phyloP scores from a whole-genome alignment of 768 basidiomycete species.

The Russula lepida region DNA sequence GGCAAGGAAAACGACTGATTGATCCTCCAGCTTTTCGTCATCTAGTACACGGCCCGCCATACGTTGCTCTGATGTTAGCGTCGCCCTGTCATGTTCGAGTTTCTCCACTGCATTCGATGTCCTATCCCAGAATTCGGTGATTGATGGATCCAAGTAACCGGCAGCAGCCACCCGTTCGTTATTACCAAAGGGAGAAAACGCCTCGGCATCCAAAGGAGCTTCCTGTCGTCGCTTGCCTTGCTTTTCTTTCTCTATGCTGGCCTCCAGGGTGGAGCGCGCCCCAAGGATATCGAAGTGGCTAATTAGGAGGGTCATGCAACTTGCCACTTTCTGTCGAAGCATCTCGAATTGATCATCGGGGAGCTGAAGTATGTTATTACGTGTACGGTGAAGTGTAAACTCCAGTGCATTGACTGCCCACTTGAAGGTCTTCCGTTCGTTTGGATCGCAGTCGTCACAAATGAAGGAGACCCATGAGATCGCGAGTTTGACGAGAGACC shows the following conservation, averaged over 20 bases:
- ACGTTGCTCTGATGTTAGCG: conserved; percentile 59
- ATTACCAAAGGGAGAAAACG: conserved; percentile 30
- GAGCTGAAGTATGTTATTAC: conserved; percentile 83
- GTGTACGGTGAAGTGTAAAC: conserved; percentile 81
- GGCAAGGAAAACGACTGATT: conserved; percentile 88
- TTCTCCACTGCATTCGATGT: conserved; percentile 47
- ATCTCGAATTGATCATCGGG: conserved; percentile 85
- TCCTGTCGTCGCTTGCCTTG: conserved; percentile 55
- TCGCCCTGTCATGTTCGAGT: conserved; percentile 58
- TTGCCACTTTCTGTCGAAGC: conserved; percentile 85
- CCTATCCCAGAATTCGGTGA: conserved; percentile 73
- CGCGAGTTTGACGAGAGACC: conserved; percentile 77
- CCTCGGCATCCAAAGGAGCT: conserved; percentile 37
- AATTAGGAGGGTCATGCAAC: conserved; percentile 94
- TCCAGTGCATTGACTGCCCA: conserved; percentile 97
- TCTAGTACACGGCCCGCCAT: conserved; percentile 88
- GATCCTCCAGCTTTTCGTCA: conserved; percentile 87
- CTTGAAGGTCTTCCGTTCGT: conserved; percentile 91
- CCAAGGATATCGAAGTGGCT: conserved; percentile 98
- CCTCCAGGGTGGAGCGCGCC: conserved; percentile 80
- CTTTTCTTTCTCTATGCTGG: conserved; percentile 81
- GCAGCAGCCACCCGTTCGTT: conserved; percentile 28
- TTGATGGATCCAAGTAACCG: conserved; percentile 50
- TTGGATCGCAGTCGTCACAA: conserved; percentile 94
- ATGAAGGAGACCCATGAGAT: conserved; percentile 99